Conservation (phyloP, 2,329 filamentous ascomycete genomes). For the Sclerotinia sclerotiorum region DNA sequence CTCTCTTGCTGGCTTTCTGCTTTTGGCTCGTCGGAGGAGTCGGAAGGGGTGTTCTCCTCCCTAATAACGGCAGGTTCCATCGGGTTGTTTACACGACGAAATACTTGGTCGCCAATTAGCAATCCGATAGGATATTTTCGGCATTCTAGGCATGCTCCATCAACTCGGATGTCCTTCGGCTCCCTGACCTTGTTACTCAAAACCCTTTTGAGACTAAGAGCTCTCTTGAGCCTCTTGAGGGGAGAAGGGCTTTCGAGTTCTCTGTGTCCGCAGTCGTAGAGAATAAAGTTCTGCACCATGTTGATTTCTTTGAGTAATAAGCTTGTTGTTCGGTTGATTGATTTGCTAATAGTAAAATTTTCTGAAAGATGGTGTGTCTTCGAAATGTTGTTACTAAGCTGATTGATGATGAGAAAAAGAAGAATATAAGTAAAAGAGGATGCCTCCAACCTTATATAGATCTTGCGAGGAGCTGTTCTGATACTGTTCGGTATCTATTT, state of each 20-base stretch:
- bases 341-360: neutral
- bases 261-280: slow-evolving; percentile 1
- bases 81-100: no score
- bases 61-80: no score
- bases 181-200: neutral
- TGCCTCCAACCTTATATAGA: neutral
- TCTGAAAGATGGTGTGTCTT: neutral
- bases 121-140: fast-evolving
- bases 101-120: no score
- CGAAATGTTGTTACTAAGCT: neutral
- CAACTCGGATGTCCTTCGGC: neutral
- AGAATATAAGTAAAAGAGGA: no score
- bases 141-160: neutral
- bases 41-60: no score
- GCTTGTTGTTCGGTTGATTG: neutral
- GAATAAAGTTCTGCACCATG: neutral
- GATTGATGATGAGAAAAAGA: neutral
- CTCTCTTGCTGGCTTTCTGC: neutral
- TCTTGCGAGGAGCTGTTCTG: neutral
- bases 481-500: neutral
- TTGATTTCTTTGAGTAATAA: neutral
- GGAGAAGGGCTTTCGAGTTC: neutral
- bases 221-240: neutral
- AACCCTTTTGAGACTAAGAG: neutral
- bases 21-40: neutral